Conservation (phyloP, 1,284 basidiomycete species). For the Leccinum angustisporum region DNA sequence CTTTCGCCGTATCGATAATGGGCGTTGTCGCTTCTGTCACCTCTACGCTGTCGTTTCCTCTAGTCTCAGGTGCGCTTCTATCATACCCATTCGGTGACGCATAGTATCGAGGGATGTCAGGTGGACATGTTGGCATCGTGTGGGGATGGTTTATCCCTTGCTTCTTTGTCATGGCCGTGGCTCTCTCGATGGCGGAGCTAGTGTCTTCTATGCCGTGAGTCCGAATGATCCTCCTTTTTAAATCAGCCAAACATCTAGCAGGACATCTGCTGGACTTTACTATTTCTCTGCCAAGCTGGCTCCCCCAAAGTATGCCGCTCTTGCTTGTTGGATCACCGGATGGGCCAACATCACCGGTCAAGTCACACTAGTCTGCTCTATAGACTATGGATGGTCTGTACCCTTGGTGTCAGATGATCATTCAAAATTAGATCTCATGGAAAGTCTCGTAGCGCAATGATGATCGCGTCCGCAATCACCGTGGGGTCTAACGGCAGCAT, state of each 20-base stretch:
- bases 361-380: slow-evolving; percentile 66
- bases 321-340: slow-evolving; percentile 74
- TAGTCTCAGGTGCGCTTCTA: slow-evolving; percentile 49
- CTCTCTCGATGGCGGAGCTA: slow-evolving; percentile 68
- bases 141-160: slow-evolving; percentile 78
- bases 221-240: not conserved
- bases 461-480: slow-evolving; percentile 71
- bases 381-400: slow-evolving; percentile 66
- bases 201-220: slow-evolving; percentile 75
- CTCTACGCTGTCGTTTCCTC: slow-evolving; percentile 63
- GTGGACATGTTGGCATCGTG: slow-evolving; percentile 74
- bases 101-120: slow-evolving; percentile 29
- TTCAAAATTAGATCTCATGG: not conserved
- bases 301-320: slow-evolving; percentile 52
- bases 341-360: slow-evolving; percentile 64
- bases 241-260: slow-evolving; percentile 22
- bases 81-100: not conserved
- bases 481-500: slow-evolving; percentile 56
- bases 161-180: slow-evolving; percentile 66
- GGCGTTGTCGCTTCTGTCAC: slow-evolving; percentile 69
- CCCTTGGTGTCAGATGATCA: not conserved
- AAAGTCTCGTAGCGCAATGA: slow-evolving; percentile 48
- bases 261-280: slow-evolving; percentile 69
- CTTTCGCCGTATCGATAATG: slow-evolving; percentile 76
- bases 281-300: slow-evolving; percentile 75